These are phyloP conservation scores for Sarocladium kiliense DNA, from an alignment of 2,329 filamentous ascomycete genomes.

Conservation along the genomic window DNA sequence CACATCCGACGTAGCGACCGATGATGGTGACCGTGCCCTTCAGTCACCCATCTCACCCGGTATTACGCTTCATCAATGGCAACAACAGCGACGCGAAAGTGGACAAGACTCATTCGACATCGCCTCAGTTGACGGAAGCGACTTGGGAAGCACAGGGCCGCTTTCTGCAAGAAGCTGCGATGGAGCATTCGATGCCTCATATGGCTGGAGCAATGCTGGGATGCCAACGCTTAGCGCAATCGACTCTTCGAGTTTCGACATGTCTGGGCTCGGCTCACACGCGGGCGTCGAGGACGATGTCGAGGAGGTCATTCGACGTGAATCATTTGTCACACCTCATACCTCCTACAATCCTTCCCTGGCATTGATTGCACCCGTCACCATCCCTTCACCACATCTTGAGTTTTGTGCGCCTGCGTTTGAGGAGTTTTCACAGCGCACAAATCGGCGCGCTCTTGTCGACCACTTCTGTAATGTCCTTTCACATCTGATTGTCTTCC, in stretches of 20 bases:
- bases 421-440: slow-evolving; percentile 50
- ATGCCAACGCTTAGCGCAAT: not conserved
- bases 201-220: not conserved
- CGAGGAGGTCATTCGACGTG: slow-evolving; percentile 21
- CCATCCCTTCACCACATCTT: slow-evolving; percentile 27
- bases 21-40: slow-evolving; percentile 4
- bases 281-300: slow-evolving; percentile 19
- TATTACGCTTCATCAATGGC: slow-evolving; percentile 10
- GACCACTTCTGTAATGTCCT: slow-evolving; percentile 61
- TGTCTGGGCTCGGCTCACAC: not conserved
- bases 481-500: slow-evolving; percentile 60
- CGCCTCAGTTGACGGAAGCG: not conserved
- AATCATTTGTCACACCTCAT: slow-evolving; percentile 13
- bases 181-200: not conserved
- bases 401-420: slow-evolving; percentile 50
- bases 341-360: slow-evolving; percentile 18
- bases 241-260: not conserved
- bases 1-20: slow-evolving; percentile 15
- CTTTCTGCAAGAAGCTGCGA: slow-evolving; percentile 3
- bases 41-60: not conserved
- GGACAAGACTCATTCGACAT: not conserved
- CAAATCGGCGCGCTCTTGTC: slow-evolving; percentile 50
- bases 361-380: slow-evolving; percentile 18
- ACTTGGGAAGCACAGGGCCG: not conserved
- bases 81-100: slow-evolving; percentile 9